Percentiles rank a stretch among this genome's conserved stretches.
phyloP scores from a whole-genome alignment of 2,329 filamentous ascomycete genomes.

The Xylariomycetidae sp. region DNA sequence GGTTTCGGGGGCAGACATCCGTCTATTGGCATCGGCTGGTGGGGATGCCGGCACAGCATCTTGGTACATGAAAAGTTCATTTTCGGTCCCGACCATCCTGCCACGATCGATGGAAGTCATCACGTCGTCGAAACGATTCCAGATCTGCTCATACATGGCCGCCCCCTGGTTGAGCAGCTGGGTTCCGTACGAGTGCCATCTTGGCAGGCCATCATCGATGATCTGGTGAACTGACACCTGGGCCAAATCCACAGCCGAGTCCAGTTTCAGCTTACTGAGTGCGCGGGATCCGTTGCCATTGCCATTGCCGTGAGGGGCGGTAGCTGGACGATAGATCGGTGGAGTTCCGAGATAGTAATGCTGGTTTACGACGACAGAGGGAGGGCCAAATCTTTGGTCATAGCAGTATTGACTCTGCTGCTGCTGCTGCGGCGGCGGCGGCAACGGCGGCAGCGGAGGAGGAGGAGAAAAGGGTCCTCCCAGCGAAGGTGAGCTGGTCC shows the following conservation, averaged over 20 bases:
- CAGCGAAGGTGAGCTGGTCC: too few relatives aligned
- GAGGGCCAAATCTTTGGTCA: too few relatives aligned
- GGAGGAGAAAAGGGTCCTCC: too few relatives aligned
- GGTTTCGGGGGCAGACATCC: slow-evolving; percentile 9
- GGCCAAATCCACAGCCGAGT: slow-evolving; percentile 37
- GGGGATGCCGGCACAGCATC: slow-evolving; percentile 10
- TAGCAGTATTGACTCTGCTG: slow-evolving; percentile 21
- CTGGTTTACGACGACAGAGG: slow-evolving; percentile 45
- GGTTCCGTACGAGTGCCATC: slow-evolving; percentile 35
- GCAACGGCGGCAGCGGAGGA: too few relatives aligned
- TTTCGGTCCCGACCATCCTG: slow-evolving; percentile 44
- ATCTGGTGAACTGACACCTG: slow-evolving; percentile 34
- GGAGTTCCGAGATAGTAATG: slow-evolving; percentile 39
- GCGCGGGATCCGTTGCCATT: slow-evolving; percentile 13
- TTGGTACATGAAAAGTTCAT: slow-evolving; percentile 43
- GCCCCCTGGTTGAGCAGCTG: slow-evolving; percentile 40
- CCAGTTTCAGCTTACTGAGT: slow-evolving; percentile 30
- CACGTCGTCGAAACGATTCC: slow-evolving; percentile 57
- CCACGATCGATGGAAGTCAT: slow-evolving; percentile 69
- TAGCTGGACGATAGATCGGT: too few relatives aligned
- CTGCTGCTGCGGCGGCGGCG: slow-evolving; percentile 18
- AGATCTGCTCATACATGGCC: slow-evolving; percentile 53
- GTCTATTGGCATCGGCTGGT: slow-evolving; percentile 8
- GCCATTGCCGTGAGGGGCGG: slow-evolving; percentile 10
- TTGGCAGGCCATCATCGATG: slow-evolving; percentile 37